Evolutionary conservation across 371 early-diverging fungal genomes (phyloP).

Genomic region (Rhizopus delemar): DNA sequence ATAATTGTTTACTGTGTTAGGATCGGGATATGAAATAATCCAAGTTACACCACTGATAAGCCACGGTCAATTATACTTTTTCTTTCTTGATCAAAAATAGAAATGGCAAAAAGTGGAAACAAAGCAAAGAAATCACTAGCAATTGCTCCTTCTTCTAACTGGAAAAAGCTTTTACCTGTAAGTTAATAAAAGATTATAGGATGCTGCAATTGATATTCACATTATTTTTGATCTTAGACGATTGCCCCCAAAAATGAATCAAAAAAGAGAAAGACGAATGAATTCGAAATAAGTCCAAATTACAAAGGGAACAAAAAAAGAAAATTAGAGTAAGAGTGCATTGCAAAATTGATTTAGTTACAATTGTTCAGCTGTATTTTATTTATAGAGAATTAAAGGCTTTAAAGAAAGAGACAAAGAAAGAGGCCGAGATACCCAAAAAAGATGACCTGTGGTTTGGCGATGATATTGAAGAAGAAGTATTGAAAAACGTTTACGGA

Average conservation of each 20-base stretch:
- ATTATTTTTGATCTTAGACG: conserved; percentile 9
- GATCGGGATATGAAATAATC: too few species aligned
- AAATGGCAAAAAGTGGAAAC: neutral
- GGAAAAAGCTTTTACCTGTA: conserved; percentile 53
- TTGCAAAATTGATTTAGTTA: neutral
- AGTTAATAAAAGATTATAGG: neutral
- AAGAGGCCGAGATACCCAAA: conserved; percentile 29
- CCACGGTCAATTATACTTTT: too few species aligned
- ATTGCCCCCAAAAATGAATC: conserved; percentile 14
- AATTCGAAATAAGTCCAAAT: conserved; percentile 27
- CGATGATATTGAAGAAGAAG: conserved; percentile 60
- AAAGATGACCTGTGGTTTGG: conserved; percentile 61
- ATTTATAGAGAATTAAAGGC: conserved; percentile 7
- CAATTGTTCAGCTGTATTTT: neutral
- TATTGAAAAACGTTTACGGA: conserved; percentile 50
- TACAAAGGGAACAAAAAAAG: conserved; percentile 28
- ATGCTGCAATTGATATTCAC: neutral
- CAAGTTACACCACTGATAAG: too few species aligned
- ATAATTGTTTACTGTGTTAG: too few species aligned
- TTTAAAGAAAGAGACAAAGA: conserved; percentile 5
- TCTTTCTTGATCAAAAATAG: too few species aligned
- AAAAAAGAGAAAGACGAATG: conserved; percentile 23
- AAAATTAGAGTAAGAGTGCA: conserved; percentile 24
- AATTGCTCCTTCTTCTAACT: conserved; percentile 53
- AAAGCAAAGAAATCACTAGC: conserved; percentile 21